A percentile compares a stretch with the other conserved stretches of the same genome.
Conservation (phyloP, 345 rosid species). For the Toxicodendron radicans region DNA sequence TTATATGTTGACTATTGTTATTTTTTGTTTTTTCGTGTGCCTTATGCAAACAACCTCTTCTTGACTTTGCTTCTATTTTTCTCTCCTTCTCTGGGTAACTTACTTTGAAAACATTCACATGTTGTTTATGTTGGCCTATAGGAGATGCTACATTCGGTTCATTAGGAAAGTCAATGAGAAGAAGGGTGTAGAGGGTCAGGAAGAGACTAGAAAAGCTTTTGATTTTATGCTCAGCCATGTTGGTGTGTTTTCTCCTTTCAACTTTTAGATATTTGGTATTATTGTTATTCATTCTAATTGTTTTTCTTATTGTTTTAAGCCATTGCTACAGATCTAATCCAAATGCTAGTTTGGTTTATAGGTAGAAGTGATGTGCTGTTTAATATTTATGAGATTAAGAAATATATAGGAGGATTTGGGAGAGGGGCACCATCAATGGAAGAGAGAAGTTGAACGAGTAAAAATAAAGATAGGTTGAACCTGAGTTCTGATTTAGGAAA, state of each 20-base stretch:
- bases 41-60: neutral
- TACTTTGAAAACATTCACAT: slow-evolving; percentile 6
- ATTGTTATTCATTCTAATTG: neutral
- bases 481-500: neutral
- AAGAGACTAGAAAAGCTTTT: slow-evolving; percentile 89
- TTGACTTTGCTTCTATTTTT: neutral
- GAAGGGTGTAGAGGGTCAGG: slow-evolving; percentile 87
- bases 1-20: neutral
- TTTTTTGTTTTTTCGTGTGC: neutral
- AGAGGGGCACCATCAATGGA: neutral
- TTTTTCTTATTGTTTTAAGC: neutral
- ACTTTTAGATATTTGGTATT: slow-evolving; percentile 10
- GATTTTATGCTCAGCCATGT: slow-evolving; percentile 87
- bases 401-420: no score
- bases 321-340: neutral
- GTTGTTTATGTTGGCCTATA: slow-evolving; percentile 33
- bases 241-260: slow-evolving; percentile 48
- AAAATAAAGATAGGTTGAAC: neutral
- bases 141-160: slow-evolving; percentile 96
- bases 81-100: neutral
- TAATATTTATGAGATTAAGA: neutral
- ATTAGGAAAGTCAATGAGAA: slow-evolving; percentile 87
- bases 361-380: neutral
- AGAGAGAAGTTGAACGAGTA: neutral
- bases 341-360: neutral